A percentile compares a stretch with the other conserved stretches of the same genome.
These are phyloP conservation scores for Sclerotiophoma versabilis DNA, from an alignment of 2,329 filamentous ascomycete species.

Conservation along the genomic window DNA sequence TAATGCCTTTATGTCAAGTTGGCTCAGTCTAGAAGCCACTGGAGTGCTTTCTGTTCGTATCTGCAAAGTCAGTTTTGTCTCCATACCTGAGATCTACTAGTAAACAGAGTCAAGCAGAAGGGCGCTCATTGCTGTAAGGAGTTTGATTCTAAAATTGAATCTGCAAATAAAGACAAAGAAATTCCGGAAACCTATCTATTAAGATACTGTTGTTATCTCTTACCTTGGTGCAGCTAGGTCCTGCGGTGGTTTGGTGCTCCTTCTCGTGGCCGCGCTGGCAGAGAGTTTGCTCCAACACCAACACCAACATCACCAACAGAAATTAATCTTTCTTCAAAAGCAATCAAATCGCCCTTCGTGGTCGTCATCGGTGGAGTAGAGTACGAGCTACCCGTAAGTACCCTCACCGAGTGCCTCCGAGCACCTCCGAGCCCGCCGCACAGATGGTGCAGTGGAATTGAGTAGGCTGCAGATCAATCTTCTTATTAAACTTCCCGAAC, in stretches of 20 bases:
- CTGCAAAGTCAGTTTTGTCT: too few species aligned
- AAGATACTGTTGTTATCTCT: not conserved
- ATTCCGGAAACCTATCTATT: too few species aligned
- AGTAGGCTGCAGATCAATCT: not conserved
- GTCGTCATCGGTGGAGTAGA: not conserved
- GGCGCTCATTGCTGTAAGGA: too few species aligned
- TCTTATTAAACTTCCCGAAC: too few species aligned
- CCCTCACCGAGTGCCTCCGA: not conserved
- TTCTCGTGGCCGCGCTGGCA: not conserved
- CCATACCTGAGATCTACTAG: too few species aligned
- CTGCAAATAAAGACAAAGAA: too few species aligned
- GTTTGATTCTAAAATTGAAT: not conserved
- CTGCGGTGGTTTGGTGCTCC: not conserved
- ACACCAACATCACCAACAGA: conserved; percentile 1
- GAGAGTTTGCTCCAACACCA: conserved; percentile 9
- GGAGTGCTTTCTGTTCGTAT: too few species aligned
- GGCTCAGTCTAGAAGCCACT: too few species aligned
- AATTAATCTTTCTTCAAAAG: not conserved
- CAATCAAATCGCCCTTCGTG: not conserved
- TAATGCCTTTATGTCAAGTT: too few species aligned
- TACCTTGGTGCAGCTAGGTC: not conserved
- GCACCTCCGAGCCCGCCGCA: not conserved
- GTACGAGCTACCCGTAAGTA: not conserved
- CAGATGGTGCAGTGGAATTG: not conserved
- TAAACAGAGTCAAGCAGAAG: too few species aligned